Conservation (phyloP, 768 basidiomycete genomes). For the Mycena alexandri region DNA sequence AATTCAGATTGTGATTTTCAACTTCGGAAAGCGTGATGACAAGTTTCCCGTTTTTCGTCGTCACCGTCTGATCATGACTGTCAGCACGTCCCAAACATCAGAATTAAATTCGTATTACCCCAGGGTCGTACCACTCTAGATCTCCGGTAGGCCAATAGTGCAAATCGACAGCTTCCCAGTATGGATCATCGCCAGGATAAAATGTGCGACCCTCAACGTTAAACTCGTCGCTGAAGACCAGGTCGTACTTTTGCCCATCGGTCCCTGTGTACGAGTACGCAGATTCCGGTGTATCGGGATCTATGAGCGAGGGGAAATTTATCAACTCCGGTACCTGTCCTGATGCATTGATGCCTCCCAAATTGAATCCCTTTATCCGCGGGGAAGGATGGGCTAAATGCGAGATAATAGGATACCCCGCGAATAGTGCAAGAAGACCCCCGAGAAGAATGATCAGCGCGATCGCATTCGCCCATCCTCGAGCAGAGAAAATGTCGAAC, state of each 20-base stretch:
- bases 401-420: conserved; percentile 87
- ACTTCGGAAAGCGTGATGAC: conserved; percentile 72
- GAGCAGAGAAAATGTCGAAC: conserved; percentile 80
- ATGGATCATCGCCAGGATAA: conserved; percentile 83
- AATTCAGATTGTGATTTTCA: conserved; percentile 74
- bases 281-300: conserved; percentile 76
- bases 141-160: conserved; percentile 74
- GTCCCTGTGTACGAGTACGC: conserved; percentile 71
- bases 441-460: conserved; percentile 77
- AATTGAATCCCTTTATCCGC: conserved; percentile 73
- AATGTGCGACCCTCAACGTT: conserved; percentile 75
- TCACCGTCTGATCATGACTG: conserved; percentile 52
- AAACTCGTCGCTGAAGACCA: conserved; percentile 81
- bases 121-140: conserved; percentile 71
- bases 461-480: conserved; percentile 85
- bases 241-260: conserved; percentile 83
- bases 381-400: conserved; percentile 56
- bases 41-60: conserved; percentile 69
- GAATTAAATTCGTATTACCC: conserved; percentile 44
- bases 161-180: conserved; percentile 64
- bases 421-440: conserved; percentile 84
- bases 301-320: conserved; percentile 78
- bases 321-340: conserved; percentile 89
- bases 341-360: conserved; percentile 87
- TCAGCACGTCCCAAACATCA: not conserved